phyloP scores from a whole-genome alignment of 805 yeast genomes.

The Yamadazyma endophytica region DNA sequence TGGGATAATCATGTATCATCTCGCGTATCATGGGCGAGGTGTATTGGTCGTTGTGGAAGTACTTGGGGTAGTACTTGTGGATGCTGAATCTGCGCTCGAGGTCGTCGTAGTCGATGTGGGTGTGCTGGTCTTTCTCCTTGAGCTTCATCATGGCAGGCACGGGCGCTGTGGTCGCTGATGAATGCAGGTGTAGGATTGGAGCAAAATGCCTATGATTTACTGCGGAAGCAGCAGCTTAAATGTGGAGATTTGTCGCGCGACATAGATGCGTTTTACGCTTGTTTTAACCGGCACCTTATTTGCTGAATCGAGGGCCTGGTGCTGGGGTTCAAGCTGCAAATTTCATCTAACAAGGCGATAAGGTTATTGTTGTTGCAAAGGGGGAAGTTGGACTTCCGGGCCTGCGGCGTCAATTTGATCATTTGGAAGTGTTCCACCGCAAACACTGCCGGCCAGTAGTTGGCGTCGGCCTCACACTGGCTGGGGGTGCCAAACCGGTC shows the following conservation, averaged over 20 bases:
- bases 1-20: constrained; percentile 34
- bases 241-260: neutral
- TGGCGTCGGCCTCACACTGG: constrained; percentile 14
- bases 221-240: neutral
- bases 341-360: constrained; percentile 29
- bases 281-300: no score
- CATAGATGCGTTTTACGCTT: neutral
- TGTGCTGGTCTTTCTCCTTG: constrained; percentile 16
- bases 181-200: no score
- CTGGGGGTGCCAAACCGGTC: constrained; percentile 60
- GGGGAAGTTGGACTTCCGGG: constrained; percentile 11
- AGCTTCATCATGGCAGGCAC: constrained; percentile 2
- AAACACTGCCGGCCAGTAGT: constrained; percentile 35
- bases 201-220: no score
- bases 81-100: constrained; percentile 30
- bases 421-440: constrained; percentile 24
- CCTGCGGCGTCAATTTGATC: constrained; percentile 16
- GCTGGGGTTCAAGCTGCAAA: constrained; percentile 32
- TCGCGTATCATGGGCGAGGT: constrained; percentile 34
- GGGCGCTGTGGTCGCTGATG: no score
- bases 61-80: constrained; percentile 35
- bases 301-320: neutral
- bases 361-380: constrained; percentile 13
- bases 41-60: constrained; percentile 32
- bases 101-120: constrained; percentile 29